Evolutionary conservation across 1,284 basidiomycete species (phyloP), one percentile per base, ranked within the genome.

Genomic region (Apiotrichum gamsii): DNA sequence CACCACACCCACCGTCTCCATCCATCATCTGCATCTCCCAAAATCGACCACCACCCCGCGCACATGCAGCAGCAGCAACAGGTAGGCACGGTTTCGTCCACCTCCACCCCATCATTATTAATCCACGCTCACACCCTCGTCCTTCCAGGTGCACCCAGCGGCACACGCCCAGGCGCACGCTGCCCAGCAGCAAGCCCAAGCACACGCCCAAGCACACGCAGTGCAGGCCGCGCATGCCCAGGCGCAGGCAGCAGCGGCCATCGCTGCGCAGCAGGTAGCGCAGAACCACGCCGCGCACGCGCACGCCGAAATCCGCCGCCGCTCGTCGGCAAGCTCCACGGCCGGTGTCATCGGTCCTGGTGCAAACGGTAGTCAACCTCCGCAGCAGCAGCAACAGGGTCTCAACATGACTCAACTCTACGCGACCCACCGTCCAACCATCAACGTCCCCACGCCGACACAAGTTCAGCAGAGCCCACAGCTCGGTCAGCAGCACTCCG

Each of bases 291-390:
- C 6, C 36, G 39, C n/a, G 29, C 25, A 37, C 18, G 28, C 33
- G 9, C 43, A 35, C 33, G 32, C 41, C 16, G 34, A 44, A 5
- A 36, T 37, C 19, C 43, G 43, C 14, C 43, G 43, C 16, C 43
- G 43, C 25, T 28, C 43, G 16, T 37, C 34, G 5, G 25, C n/a
- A n/a, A n/a, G 11, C 14, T 30, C 29, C 16, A 19, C n/a, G 9
- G 14, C 21, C 5, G 24, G 24, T 10, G 25, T 28, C 8, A n/a
- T n/a, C n/a, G n/a, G n/a, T n/a, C n/a, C n/a, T n/a, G n/a, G n/a
- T n/a, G n/a, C n/a, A n/a, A n/a, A n/a, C n/a, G n/a, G n/a, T n/a
- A n/a, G n/a, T n/a, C 47, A 47, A 13, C 38, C 33, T 15, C 33
- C 18, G 10, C 39, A 39, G n/a, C 38, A 40, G 13, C 38, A 41